phyloP scores from a whole-genome alignment of 257 asterid genomes.

The Solanum sejunctum region DNA sequence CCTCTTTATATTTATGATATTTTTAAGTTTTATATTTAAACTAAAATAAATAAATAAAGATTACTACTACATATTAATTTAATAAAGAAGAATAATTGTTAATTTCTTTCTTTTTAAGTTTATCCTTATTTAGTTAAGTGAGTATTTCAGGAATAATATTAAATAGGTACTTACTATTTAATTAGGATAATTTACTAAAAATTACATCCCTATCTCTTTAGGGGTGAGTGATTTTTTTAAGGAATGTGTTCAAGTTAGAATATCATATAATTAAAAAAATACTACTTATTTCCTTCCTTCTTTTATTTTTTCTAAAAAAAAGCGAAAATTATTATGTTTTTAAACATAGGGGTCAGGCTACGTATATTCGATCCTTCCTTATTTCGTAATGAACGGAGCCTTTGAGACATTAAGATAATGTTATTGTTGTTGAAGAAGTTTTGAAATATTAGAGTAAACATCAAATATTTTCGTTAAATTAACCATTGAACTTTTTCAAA shows the following conservation, averaged over 20 bases:
- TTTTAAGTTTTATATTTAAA: not conserved
- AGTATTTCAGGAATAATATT: not conserved
- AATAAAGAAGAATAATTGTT: not conserved
- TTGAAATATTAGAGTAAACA: not conserved
- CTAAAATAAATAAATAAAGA: not conserved
- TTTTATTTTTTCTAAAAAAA: too few relatives aligned
- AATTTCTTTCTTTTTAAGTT: not conserved
- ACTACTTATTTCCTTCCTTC: not conserved
- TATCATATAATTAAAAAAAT: not conserved
- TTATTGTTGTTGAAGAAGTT: too few relatives aligned
- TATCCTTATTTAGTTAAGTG: not conserved
- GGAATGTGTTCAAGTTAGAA: not conserved
- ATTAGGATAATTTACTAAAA: not conserved
- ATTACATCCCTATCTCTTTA: not conserved
- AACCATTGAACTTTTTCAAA: not conserved
- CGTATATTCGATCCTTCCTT: too few relatives aligned
- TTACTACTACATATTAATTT: not conserved
- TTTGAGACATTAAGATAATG: too few relatives aligned
- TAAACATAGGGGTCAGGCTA: too few relatives aligned
- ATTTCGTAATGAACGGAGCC: too few relatives aligned
- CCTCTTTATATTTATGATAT: not conserved
- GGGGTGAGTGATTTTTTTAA: not conserved
- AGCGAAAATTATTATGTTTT: too few relatives aligned
- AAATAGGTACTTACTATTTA: not conserved
- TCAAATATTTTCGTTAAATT: not conserved